Conservation (phyloP, 139 green algal genomes). For the Coccomyxa sp. region DNA sequence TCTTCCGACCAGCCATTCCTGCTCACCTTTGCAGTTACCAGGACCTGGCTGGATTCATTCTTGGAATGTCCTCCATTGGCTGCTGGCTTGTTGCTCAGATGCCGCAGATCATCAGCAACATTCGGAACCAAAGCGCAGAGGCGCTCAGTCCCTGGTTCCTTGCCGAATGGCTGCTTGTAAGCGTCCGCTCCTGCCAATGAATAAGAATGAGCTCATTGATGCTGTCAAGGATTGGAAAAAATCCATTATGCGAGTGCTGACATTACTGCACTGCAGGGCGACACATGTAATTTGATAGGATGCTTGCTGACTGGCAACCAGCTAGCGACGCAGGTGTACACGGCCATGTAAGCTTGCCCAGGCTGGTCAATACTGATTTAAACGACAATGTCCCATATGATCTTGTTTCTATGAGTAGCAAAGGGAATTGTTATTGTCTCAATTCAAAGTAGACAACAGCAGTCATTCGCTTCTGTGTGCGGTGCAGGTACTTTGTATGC, state of each 20-base stretch:
- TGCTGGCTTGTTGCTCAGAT: slow-evolving; percentile 68
- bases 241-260: background rate
- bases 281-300: slow-evolving; percentile 76
- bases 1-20: background rate
- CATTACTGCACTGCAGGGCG: slow-evolving; percentile 30
- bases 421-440: background rate
- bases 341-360: slow-evolving; percentile 35
- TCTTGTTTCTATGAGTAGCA: background rate
- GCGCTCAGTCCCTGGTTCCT: slow-evolving; percentile 84
- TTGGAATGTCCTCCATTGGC: slow-evolving; percentile 42
- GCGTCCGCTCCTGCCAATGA: background rate
- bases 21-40: slow-evolving; percentile 22
- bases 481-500: background rate
- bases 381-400: background rate
- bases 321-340: slow-evolving; percentile 67
- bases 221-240: no score
- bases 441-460: background rate
- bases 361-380: slow-evolving; percentile 3
- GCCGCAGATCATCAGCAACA: slow-evolving; percentile 84
- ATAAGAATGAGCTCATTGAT: no score
- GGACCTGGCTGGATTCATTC: slow-evolving; percentile 63
- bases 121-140: slow-evolving; percentile 63
- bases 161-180: slow-evolving; percentile 74
- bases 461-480: background rate
- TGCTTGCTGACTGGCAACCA: slow-evolving; percentile 79